A percentile compares a stretch with the other conserved stretches of the same genome.
phyloP scores from a whole-genome alignment of 2,329 filamentous ascomycete species.

The Talaromyces piceae region DNA sequence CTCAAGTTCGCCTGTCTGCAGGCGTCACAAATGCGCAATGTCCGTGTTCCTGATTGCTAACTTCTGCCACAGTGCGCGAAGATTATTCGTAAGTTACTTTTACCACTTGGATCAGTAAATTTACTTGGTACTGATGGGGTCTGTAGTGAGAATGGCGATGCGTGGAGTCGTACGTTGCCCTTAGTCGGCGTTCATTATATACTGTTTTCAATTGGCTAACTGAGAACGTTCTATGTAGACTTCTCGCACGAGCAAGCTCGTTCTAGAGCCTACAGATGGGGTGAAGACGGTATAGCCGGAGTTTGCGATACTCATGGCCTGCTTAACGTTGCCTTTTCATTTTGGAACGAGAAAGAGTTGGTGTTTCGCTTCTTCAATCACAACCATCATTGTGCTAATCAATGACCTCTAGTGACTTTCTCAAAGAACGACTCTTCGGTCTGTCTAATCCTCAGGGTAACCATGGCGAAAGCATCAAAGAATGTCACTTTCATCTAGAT shows the following conservation, averaged over 20 bases:
- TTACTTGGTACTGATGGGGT: neutral
- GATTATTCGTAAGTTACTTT: slow-evolving; percentile 64
- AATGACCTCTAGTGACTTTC: slow-evolving; percentile 59
- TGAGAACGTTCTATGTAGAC: slow-evolving; percentile 47
- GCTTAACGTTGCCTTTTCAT: slow-evolving; percentile 90
- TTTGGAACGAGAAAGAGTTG: slow-evolving; percentile 97
- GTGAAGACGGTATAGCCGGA: slow-evolving; percentile 92
- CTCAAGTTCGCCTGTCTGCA: neutral
- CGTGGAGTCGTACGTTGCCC: slow-evolving; percentile 70
- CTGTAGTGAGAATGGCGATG: slow-evolving; percentile 70
- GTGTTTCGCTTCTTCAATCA: slow-evolving; percentile 22
- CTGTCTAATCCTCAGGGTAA: slow-evolving; percentile 95
- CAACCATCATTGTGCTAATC: slow-evolving; percentile 8
- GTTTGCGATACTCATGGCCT: slow-evolving; percentile 87
- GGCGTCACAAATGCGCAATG: neutral
- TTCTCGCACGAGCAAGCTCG: slow-evolving; percentile 90
- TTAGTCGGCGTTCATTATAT: slow-evolving; percentile 4
- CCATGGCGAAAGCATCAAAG: slow-evolving; percentile 94
- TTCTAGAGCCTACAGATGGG: slow-evolving; percentile 86
- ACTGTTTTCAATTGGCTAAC: neutral
- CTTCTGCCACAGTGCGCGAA: slow-evolving; percentile 61
- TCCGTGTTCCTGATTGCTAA: neutral
- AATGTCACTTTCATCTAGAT: slow-evolving; percentile 92
- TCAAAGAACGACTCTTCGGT: slow-evolving; percentile 93
- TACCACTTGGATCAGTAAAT: too few species aligned